Base-by-base conservation (phyloP, 192 early-diverging fungal genomes). In the Linnemannia elongata region DNA sequence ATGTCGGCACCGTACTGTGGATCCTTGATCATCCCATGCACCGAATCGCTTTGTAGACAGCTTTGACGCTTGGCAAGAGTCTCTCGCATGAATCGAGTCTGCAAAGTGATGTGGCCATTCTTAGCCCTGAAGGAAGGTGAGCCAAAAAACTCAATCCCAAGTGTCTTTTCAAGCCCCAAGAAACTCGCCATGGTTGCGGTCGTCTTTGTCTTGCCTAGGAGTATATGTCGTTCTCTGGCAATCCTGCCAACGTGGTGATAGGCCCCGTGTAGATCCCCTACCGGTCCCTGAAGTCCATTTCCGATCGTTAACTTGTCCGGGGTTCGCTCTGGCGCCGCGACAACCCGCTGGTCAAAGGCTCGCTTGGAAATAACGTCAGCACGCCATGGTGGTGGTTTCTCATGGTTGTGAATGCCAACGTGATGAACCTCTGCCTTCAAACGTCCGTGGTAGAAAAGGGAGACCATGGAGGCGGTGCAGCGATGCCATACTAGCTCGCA, bases 21-120 rank as follows among this genome's bases (percentile, higher is more conserved):
- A 9, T 76, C 69, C 17, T 27, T 3, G 2, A 82, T 39, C 8
- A 75, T 76, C 9, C 68, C 66, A 55, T 82, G 80, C 9, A 82
- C 49, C 0, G 74, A 76, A 41, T 82, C 80, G 49, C 49, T 82
- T 82, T 82, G 74, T 69, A 72, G 70, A 74, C 74, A 57, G 12
- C 44, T 74, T 6, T 72, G 24, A 3, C 15, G 3, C 3, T 12
- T 12, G 18, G 39, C 36, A 44, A 55, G 30, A 33, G 5, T 7
- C 2, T 66, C 22, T 20, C 8, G 60, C 78, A 80, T 80, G 70
- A 74, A 73, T 1, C 42, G 52, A 8, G 78, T 74, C 30, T 80
- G 78, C 3, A 80, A 20, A 24, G 55, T 41, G 36, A 80, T 74
- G 33, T 80, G 78, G 10, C 78, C 55, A 33, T 80, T 57, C 5